Evolutionary conservation across 2,329 filamentous ascomycete genomes (phyloP), one percentile per base, ranked within the genome.

Genomic region (Tolypocladium nubicola): DNA sequence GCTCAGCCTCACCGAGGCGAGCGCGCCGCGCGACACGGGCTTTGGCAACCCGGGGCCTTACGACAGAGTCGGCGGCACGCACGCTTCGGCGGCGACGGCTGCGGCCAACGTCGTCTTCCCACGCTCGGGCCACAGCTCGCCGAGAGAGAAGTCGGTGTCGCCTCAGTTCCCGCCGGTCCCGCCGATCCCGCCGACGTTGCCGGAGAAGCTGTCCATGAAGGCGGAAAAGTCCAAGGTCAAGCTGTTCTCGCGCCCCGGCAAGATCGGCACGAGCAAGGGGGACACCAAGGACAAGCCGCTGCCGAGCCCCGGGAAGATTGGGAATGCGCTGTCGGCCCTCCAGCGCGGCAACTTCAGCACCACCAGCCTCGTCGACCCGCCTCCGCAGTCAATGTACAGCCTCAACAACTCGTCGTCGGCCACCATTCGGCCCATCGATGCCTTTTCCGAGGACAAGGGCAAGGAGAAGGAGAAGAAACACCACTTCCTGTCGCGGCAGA

Each of bases 201-300:
- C 77, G 2, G 85, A 88, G 62, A 86, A 88, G 69, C 79, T 80
- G 26, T 65, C 69, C 45, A 45, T 58, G 38, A 82, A 83, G 64
- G 76, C 81, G 35, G 86, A 89, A 64, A 89, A 89, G 60, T 84
- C 85, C 60, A 91, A 90, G 72, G 87, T 89, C 69, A 93, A 93
- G 75, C 77, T 93, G 35, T 92, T 92, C 68, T 89, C 86, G 8
- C 82, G 89, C 54, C 88, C 88, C 0, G 87, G 87, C 66, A 90
- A 87, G 72, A 88, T 90, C 64, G 81, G 82, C 54, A 83, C 85
- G 58, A 59, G 59, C 58, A 90, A 88, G 68, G 80, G 83, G 40
- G 86, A 90, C 11, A 63, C 77, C 8, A 86, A 84, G 65, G 79
- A 86, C 21, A 86, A 87, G 62, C 80, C 85, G 1, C 70, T 89